phyloP scores from a whole-genome alignment of 495 filamentous ascomycete genomes.

The Lepraria neglecta region DNA sequence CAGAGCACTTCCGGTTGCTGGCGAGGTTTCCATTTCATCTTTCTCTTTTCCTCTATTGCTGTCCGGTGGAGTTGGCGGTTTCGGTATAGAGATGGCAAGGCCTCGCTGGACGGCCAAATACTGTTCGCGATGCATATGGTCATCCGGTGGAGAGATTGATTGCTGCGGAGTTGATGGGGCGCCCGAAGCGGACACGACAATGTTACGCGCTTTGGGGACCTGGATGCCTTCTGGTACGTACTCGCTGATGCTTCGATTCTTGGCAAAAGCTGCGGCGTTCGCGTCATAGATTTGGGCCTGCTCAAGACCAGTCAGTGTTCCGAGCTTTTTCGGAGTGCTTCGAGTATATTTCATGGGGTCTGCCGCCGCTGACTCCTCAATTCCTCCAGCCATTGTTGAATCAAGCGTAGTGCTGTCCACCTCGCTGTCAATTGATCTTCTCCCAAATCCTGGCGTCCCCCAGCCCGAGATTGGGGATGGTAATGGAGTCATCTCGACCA shows the following conservation, averaged over 20 bases:
- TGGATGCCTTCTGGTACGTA: slow-evolving; percentile 67
- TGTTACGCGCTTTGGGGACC: slow-evolving; percentile 58
- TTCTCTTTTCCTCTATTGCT: slow-evolving; percentile 48
- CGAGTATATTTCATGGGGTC: slow-evolving; percentile 24
- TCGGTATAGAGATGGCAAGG: slow-evolving; percentile 48
- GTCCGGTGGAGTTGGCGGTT: slow-evolving; percentile 68
- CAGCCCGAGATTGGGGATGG: slow-evolving; percentile 75
- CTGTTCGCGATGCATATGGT: slow-evolving; percentile 67
- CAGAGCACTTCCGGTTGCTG: slow-evolving; percentile 9
- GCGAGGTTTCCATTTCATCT: slow-evolving; percentile 38
- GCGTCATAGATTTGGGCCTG: slow-evolving; percentile 29
- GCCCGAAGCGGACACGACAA: slow-evolving; percentile 59
- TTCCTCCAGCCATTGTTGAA: slow-evolving; percentile 3
- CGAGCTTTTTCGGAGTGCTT: slow-evolving; percentile 47
- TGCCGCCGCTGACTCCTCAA: not conserved
- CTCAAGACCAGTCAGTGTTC: slow-evolving; percentile 41
- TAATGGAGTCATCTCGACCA: slow-evolving; percentile 86
- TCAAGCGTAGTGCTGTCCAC: slow-evolving; percentile 24
- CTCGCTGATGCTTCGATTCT: slow-evolving; percentile 82
- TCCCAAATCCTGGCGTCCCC: slow-evolving; percentile 71
- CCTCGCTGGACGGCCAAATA: slow-evolving; percentile 74
- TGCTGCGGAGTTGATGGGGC: slow-evolving; percentile 38
- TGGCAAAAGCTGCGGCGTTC: slow-evolving; percentile 40
- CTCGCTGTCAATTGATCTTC: slow-evolving; percentile 48
- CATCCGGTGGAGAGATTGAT: slow-evolving; percentile 33